Conservation (phyloP, 2,329 filamentous ascomycete species). For the Cladosporium sp. region DNA sequence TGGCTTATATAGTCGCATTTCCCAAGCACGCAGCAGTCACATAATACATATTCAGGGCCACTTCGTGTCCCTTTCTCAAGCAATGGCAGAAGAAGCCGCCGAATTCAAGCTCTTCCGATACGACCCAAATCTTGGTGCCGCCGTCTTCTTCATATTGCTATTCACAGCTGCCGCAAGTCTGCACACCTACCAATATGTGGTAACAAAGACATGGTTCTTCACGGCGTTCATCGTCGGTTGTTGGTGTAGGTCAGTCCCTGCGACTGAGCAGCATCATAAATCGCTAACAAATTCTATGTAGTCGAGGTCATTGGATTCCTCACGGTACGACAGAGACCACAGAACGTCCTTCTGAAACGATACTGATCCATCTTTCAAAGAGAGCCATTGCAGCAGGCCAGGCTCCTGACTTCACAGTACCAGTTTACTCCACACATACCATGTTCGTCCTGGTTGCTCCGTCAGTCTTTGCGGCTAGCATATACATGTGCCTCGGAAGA, state of each 20-base stretch:
- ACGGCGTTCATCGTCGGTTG: constrained; percentile 48
- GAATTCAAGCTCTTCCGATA: constrained; percentile 18
- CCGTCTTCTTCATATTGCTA: constrained; percentile 2
- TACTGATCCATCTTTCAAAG: constrained; percentile 33
- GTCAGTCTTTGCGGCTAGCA: constrained; percentile 52
- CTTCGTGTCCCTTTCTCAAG: background rate
- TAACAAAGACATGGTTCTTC: constrained; percentile 53
- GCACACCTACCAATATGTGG: constrained; percentile 40
- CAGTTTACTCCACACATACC: constrained; percentile 31
- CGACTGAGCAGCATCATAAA: background rate
- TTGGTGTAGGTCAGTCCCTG: background rate
- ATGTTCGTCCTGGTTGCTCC: constrained; percentile 52
- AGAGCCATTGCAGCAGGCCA: constrained; percentile 3
- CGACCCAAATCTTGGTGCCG: background rate
- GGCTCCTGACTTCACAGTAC: constrained; percentile 17
- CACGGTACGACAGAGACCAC: background rate
- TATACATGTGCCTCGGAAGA: constrained; percentile 55
- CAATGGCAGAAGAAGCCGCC: background rate
- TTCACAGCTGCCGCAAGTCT: background rate
- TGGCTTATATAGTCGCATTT: constrained; percentile 1
- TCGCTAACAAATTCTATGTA: background rate
- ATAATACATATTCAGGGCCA: background rate
- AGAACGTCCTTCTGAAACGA: constrained; percentile 33
- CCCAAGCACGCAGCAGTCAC: background rate
- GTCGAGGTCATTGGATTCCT: constrained; percentile 15